These are phyloP conservation scores for Pseudevernia furfuracea DNA, from an alignment of 495 filamentous ascomycete species.

Conservation along the genomic window DNA sequence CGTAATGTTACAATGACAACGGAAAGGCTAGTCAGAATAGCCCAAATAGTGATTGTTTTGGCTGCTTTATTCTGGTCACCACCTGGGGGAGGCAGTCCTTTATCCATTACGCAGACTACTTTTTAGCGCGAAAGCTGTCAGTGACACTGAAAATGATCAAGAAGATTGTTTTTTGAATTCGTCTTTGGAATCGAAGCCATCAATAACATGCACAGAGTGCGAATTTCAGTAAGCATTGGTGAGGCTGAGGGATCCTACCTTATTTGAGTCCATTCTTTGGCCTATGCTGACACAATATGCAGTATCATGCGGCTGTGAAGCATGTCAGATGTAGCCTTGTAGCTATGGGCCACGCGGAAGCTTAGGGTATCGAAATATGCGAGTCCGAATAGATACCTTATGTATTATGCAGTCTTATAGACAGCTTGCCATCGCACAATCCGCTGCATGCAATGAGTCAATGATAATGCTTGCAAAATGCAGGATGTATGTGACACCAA, in stretches of 20 bases:
- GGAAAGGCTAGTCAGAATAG: not conserved
- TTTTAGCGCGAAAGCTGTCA: not conserved
- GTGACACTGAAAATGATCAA: not conserved
- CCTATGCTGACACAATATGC: not conserved
- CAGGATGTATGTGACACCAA: constrained; percentile 1
- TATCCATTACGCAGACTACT: not conserved
- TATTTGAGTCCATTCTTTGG: not conserved
- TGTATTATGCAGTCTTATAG: not conserved
- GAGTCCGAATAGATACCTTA: not conserved
- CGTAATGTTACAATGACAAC: not conserved
- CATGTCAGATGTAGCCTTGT: not conserved
- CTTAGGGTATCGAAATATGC: not conserved
- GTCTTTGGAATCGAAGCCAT: not conserved
- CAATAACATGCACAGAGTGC: not conserved
- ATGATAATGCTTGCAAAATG: not conserved
- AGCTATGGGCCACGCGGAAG: not conserved
- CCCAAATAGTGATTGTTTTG: constrained; percentile 2
- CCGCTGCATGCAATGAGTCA: not conserved
- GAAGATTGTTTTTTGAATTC: not conserved
- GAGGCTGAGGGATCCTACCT: not conserved
- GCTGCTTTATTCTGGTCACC: constrained; percentile 4
- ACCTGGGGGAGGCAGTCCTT: not conserved
- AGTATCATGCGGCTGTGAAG: not conserved
- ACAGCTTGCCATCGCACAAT: constrained; percentile 1
- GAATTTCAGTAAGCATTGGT: not conserved